Percentiles rank a stretch among this genome's conserved stretches.
Evolutionary conservation across 225 moss, liverwort and hornwort genomes (phyloP).

Genomic region (Polytrichum formosum): DNA sequence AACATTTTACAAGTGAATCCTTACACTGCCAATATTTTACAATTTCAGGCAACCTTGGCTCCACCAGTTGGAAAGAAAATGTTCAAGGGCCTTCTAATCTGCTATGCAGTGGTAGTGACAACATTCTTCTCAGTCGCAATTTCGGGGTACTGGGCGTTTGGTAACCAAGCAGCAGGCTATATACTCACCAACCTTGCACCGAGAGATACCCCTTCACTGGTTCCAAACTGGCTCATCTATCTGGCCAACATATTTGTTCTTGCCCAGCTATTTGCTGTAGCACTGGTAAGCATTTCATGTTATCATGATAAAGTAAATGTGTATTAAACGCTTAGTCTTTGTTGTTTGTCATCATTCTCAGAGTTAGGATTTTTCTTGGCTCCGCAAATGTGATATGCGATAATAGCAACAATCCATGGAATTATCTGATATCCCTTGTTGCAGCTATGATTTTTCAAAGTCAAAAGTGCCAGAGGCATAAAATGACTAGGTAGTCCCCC

Average conservation of each 20-base stretch:
- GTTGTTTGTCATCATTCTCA: too few species aligned
- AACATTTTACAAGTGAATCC: background rate
- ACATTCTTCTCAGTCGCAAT: slow-evolving; percentile 53
- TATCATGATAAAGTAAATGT: too few species aligned
- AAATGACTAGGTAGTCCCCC: too few species aligned
- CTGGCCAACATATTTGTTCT: slow-evolving; percentile 44
- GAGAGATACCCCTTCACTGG: slow-evolving; percentile 30
- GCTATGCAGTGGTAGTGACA: slow-evolving; percentile 45
- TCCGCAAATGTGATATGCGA: too few species aligned
- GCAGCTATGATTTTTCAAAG: too few species aligned
- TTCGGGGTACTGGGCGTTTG: slow-evolving; percentile 63
- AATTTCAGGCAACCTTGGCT: slow-evolving; percentile 39
- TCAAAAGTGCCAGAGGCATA: too few species aligned
- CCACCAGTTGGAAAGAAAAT: slow-evolving; percentile 47
- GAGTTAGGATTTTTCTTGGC: too few species aligned
- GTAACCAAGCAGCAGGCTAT: slow-evolving; percentile 51
- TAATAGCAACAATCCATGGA: too few species aligned
- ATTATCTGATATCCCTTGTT: too few species aligned
- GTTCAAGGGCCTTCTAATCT: slow-evolving; percentile 50
- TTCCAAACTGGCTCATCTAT: slow-evolving; percentile 58
- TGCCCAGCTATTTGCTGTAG: slow-evolving; percentile 47
- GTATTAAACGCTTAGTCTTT: too few species aligned
- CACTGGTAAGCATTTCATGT: slow-evolving; percentile 36
- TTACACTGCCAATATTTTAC: background rate
- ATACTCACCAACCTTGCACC: slow-evolving; percentile 45